Evolutionary conservation across 768 basidiomycete species (phyloP), one percentile per base, ranked within the genome.

Genomic region (Macrolepiota dolichaula): DNA sequence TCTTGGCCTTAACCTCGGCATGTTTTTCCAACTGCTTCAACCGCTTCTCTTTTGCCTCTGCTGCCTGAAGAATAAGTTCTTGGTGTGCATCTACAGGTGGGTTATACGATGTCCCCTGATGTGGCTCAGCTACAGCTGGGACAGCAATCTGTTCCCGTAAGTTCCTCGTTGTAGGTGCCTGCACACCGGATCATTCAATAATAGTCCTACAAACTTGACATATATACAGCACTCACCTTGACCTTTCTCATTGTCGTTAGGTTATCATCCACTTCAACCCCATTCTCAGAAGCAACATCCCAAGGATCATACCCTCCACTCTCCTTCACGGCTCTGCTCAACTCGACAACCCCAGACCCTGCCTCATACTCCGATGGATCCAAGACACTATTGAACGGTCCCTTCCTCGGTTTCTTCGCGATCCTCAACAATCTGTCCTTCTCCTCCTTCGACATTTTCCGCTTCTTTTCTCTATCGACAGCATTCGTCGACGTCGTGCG

Each of bases 21-120:
- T 85, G 72, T 68, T 81, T 82, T 55, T 80, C 83, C 1, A 78
- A 81, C 59, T 86, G 81, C 25, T 75, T 76, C 42, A 85, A 69
- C 46, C 81, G 80, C 51, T 79, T 80, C 66, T 81, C 81, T 72
- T 95, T 95, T 13, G 80, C 71, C 62, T 85, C 81, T 55, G 85
- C 81, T 0, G 94, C 95, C 54, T 82, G 73, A 12, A 81, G 74
- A 22, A 98, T 70, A 4, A 96, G 82, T 52, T 85, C 84, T 53
- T 84, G 81, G 66, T 96, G 91, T 0, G 88, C 85, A 3, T 83
- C 79, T 0, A 82, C 84, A 0, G 86, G 85, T 0, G 95, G 95
- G 70, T 97, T 97, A 70, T 98, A 98, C 17, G 93, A 95, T 2
- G 88, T 83, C 19, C 95, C 95, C 35, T 85, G 85, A 65, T 92